phyloP scores from a whole-genome alignment of 1,284 basidiomycete genomes.

The Sphagnurus paluster region DNA sequence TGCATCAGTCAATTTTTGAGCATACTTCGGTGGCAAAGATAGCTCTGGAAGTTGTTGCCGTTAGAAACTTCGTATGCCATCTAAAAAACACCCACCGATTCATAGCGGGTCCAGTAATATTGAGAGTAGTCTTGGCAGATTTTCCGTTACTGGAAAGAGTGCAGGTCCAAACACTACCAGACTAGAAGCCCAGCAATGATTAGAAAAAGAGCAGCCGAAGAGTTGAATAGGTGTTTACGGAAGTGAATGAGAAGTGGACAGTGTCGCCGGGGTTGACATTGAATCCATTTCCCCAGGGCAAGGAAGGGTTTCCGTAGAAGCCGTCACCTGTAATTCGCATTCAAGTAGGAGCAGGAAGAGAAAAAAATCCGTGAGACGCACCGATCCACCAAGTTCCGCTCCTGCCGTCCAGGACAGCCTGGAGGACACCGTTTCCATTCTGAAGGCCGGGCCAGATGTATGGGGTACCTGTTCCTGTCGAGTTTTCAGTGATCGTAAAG shows the following conservation, averaged over 20 bases:
- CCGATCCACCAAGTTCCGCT: constrained; percentile 32
- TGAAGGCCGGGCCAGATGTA: constrained; percentile 34
- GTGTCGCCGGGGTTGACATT: constrained; percentile 31
- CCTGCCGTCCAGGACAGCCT: constrained; percentile 30
- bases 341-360: neutral
- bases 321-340: constrained; percentile 18
- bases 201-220: neutral
- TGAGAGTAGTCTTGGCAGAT: constrained; percentile 26
- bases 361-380: constrained; percentile 8
- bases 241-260: constrained; percentile 30
- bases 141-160: constrained; percentile 28
- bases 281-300: constrained; percentile 32
- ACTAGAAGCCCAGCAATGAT: constrained; percentile 13
- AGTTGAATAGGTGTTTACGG: constrained; percentile 15
- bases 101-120: constrained; percentile 29
- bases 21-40: constrained; percentile 24
- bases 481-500: too few species aligned
- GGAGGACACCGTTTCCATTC: constrained; percentile 30
- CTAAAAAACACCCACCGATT: constrained; percentile 22
- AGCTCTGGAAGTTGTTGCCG: constrained; percentile 6
- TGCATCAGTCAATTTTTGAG: neutral
- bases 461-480: constrained; percentile 20
- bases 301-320: constrained; percentile 28
- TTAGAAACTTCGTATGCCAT: neutral
- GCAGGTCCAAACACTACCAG: constrained; percentile 27